phyloP scores from a whole-genome alignment of 2,329 filamentous ascomycete species.

The Hysterium pulicare region DNA sequence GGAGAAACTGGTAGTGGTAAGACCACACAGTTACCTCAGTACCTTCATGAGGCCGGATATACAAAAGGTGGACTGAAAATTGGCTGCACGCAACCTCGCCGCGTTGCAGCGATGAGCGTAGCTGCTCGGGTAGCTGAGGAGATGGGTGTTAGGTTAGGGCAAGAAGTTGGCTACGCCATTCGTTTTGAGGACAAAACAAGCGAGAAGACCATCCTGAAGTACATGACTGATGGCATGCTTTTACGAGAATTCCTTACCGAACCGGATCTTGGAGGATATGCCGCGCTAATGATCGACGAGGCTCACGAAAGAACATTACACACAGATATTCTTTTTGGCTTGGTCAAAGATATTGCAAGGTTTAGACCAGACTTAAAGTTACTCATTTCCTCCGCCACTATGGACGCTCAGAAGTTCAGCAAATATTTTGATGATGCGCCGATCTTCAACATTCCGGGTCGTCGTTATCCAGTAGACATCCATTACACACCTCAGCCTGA shows the following conservation, averaged over 20 bases:
- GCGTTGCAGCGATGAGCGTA: constrained; percentile 96
- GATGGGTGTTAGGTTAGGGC: constrained; percentile 82
- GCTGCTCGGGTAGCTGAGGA: constrained; percentile 95
- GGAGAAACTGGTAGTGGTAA: constrained; percentile 95
- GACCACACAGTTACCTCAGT: constrained; percentile 92
- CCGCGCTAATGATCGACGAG: constrained; percentile 93
- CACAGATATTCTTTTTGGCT: constrained; percentile 82
- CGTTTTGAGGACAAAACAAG: constrained; percentile 91
- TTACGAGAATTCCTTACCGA: constrained; percentile 87
- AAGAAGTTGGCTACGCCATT: constrained; percentile 91
- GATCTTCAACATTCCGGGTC: constrained; percentile 91
- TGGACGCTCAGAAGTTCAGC: constrained; percentile 90
- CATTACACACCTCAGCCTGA: constrained; percentile 89
- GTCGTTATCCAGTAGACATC: constrained; percentile 84
- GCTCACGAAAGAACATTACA: constrained; percentile 91
- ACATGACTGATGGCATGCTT: constrained; percentile 97
- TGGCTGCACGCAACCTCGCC: constrained; percentile 88
- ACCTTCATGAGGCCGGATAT: constrained; percentile 85
- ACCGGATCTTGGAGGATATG: constrained; percentile 77
- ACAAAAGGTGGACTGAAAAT: constrained; percentile 82
- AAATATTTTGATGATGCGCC: constrained; percentile 89
- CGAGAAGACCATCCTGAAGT: constrained; percentile 88
- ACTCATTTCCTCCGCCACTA: constrained; percentile 88
- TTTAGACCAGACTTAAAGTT: constrained; percentile 83
- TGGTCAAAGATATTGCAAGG: constrained; percentile 84